phyloP scores from a whole-genome alignment of 2,329 filamentous ascomycete species.

The Penicillium freii region DNA sequence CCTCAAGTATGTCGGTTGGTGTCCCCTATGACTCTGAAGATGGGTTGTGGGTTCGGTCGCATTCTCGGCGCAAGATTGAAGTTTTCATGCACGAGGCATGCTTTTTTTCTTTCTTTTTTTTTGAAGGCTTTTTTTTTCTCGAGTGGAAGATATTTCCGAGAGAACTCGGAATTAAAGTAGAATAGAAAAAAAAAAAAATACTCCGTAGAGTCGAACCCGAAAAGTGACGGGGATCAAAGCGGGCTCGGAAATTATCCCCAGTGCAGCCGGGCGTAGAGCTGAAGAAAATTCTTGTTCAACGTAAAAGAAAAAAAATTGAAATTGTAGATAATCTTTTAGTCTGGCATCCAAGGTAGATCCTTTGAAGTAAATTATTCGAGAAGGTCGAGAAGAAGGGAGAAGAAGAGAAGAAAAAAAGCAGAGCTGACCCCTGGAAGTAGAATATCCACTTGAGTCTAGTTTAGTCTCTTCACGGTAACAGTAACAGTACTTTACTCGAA shows the following conservation, averaged over 20 bases:
- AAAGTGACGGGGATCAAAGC: conserved; percentile 16
- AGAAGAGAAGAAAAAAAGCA: conserved; percentile 6
- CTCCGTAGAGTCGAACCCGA: conserved; percentile 5
- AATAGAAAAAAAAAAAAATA: neutral
- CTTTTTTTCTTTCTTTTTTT: neutral
- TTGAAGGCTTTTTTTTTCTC: neutral
- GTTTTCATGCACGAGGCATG: conserved; percentile 24
- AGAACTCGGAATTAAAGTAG: neutral
- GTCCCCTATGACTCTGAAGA: conserved; percentile 18
- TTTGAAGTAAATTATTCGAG: neutral
- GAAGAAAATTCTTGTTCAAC: conserved; percentile 10
- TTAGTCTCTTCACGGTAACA: conserved; percentile 21
- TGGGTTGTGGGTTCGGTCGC: conserved; percentile 22
- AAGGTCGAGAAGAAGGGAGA: conserved; percentile 6
- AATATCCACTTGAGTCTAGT: conserved; percentile 26
- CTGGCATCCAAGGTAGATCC: conserved; percentile 7
- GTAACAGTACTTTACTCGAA: conserved; percentile 12
- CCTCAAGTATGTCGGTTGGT: conserved; percentile 18
- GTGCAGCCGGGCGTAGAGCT: conserved; percentile 16
- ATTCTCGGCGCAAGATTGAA: conserved; percentile 26
- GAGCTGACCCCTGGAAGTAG: conserved; percentile 25
- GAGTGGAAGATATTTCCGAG: conserved; percentile 1
- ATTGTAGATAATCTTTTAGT: neutral
- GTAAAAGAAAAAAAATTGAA: conserved; percentile 10
- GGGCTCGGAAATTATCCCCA: conserved; percentile 23